Evolutionary conservation across 495 filamentous ascomycete genomes (phyloP).

Genomic region (Talaromyces borbonicus): DNA sequence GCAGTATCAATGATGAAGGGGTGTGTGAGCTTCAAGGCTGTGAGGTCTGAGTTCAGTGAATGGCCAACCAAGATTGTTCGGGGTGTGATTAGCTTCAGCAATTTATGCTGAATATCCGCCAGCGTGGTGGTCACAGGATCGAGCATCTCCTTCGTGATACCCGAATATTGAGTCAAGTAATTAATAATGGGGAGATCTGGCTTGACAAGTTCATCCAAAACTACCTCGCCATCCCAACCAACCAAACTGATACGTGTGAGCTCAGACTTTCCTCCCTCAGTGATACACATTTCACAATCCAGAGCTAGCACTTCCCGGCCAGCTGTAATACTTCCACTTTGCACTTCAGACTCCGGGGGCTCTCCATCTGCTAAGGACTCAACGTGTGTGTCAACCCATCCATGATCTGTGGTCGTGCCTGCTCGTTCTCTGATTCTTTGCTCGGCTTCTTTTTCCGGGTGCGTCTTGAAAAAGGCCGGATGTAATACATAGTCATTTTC

Average conservation of each 20-base stretch:
- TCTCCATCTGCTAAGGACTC: slow-evolving; percentile 52
- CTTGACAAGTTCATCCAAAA: slow-evolving; percentile 88
- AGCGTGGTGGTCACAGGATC: slow-evolving; percentile 74
- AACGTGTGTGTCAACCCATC: slow-evolving; percentile 79
- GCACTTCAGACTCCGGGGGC: slow-evolving; percentile 57
- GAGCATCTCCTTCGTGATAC: slow-evolving; percentile 79
- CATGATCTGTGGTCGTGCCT: slow-evolving; percentile 43
- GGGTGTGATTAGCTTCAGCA: slow-evolving; percentile 63
- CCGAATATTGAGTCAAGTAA: slow-evolving; percentile 82
- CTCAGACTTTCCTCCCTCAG: slow-evolving; percentile 61
- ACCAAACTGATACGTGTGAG: slow-evolving; percentile 83
- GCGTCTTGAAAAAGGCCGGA: slow-evolving; percentile 49
- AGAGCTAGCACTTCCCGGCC: slow-evolving; percentile 74
- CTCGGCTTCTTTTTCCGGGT: slow-evolving; percentile 31
- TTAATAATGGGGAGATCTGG: slow-evolving; percentile 73
- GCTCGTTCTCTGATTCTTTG: slow-evolving; percentile 33
- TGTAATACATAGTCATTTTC: slow-evolving; percentile 77
- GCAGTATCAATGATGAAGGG: slow-evolving; percentile 89
- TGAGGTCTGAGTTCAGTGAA: slow-evolving; percentile 83
- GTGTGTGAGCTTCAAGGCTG: slow-evolving; percentile 73
- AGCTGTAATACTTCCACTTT: slow-evolving; percentile 72
- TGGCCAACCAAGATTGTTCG: slow-evolving; percentile 80
- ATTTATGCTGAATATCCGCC: slow-evolving; percentile 66
- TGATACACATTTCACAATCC: slow-evolving; percentile 96
- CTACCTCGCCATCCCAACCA: slow-evolving; percentile 69